Conservation (phyloP, 2,329 filamentous ascomycete genomes). For the Monilinia polystroma region DNA sequence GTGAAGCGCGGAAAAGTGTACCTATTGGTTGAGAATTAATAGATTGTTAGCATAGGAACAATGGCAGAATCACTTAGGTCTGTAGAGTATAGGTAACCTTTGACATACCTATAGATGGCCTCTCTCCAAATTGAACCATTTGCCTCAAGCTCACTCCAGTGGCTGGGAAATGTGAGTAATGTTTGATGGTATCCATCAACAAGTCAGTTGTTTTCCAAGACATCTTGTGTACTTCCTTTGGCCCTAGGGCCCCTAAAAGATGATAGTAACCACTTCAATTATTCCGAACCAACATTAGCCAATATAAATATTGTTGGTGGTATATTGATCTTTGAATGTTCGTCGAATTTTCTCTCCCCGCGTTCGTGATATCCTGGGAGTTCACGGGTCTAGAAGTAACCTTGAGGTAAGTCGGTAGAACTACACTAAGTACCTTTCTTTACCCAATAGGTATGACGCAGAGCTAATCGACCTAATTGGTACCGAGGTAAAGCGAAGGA, state of each 20-base stretch:
- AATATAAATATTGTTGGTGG: slow-evolving; percentile 16
- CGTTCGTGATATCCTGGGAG: slow-evolving; percentile 15
- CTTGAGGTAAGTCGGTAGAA: too few relatives aligned
- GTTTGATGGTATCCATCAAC: slow-evolving; percentile 95
- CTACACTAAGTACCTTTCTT: background rate
- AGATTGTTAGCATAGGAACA: slow-evolving; percentile 1
- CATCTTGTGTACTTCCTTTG: slow-evolving; percentile 55
- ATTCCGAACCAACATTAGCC: slow-evolving; percentile 24
- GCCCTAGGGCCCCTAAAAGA: slow-evolving; percentile 36
- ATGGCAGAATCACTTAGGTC: slow-evolving; percentile 5
- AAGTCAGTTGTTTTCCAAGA: slow-evolving; percentile 89
- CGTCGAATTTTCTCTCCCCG: slow-evolving; percentile 22
- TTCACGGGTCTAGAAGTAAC: slow-evolving; percentile 5
- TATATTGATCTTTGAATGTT: background rate
- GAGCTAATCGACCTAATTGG: slow-evolving; percentile 8
- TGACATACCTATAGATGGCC: slow-evolving; percentile 76
- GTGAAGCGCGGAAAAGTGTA: slow-evolving; percentile 93
- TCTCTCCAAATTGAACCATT: slow-evolving; percentile 98
- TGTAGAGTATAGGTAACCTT: background rate
- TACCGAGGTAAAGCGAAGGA: slow-evolving; percentile 22
- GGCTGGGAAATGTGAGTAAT: slow-evolving; percentile 95
- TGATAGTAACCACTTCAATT: slow-evolving; percentile 30
- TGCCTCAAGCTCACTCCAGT: slow-evolving; percentile 94
- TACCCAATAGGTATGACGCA: slow-evolving; percentile 17
- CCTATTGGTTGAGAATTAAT: slow-evolving; percentile 52